Evolutionary conservation across 768 basidiomycete genomes (phyloP).

Genomic region (Lactarius sp.): DNA sequence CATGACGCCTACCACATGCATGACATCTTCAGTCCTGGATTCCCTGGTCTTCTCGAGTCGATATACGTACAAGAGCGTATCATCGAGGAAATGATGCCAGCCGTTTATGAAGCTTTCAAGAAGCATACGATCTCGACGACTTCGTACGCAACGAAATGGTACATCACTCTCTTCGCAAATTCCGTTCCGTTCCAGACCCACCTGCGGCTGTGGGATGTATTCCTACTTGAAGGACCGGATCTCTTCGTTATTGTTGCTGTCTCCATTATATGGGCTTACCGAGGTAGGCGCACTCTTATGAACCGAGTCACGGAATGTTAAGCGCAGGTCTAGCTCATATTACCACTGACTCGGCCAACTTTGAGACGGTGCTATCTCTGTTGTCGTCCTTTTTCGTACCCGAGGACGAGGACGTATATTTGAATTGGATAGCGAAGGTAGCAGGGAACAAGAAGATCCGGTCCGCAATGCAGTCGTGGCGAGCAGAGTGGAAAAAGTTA

Average conservation of each 20-base stretch:
- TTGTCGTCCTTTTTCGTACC: constrained; percentile 94
- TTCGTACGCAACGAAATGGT: constrained; percentile 98
- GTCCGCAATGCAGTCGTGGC: constrained; percentile 67
- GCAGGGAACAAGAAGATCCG: constrained; percentile 62
- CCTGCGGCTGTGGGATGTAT: constrained; percentile 90
- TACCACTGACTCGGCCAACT: constrained; percentile 66
- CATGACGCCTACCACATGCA: constrained; percentile 90
- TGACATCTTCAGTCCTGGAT: constrained; percentile 85
- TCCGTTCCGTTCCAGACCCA: constrained; percentile 95
- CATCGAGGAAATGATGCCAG: constrained; percentile 83
- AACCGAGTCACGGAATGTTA: not conserved
- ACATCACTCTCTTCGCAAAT: constrained; percentile 95
- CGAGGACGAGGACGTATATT: constrained; percentile 77
- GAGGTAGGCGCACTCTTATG: constrained; percentile 44
- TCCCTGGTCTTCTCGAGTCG: constrained; percentile 92
- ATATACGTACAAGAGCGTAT: constrained; percentile 94
- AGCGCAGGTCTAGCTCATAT: constrained; percentile 61
- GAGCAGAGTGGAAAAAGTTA: constrained; percentile 71
- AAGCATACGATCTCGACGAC: constrained; percentile 89
- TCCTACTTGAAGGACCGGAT: constrained; percentile 87
- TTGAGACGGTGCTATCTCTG: constrained; percentile 88
- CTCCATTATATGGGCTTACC: constrained; percentile 87
- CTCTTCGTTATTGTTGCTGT: constrained; percentile 80
- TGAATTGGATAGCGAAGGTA: constrained; percentile 72
- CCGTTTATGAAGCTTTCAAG: constrained; percentile 80